Conservation (phyloP, 306 rosid species). For the Quercus mongolica region DNA sequence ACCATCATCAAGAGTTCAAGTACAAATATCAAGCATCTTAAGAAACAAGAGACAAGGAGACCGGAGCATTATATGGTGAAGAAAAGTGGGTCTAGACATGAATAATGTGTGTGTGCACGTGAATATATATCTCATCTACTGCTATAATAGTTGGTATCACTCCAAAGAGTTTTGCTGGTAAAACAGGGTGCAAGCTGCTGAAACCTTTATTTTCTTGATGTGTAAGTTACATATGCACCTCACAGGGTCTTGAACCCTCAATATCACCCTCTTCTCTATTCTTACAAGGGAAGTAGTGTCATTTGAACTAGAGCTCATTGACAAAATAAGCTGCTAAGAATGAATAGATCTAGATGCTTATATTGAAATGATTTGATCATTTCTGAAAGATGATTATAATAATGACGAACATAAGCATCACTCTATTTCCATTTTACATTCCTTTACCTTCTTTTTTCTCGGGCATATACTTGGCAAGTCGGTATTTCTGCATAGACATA, state of each 20-base stretch:
- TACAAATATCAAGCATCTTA: too few relatives aligned
- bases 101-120: too few relatives aligned
- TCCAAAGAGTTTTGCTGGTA: too few relatives aligned
- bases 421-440: neutral
- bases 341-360: neutral
- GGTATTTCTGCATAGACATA: constrained; percentile 39
- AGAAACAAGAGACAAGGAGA: too few relatives aligned
- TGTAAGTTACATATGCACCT: neutral
- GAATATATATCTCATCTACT: too few relatives aligned
- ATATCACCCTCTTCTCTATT: neutral
- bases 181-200: neutral
- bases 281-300: neutral
- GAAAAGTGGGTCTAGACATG: too few relatives aligned
- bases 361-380: neutral
- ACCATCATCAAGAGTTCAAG: too few relatives aligned
- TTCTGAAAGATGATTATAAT: neutral
- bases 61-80: too few relatives aligned
- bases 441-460: constrained; percentile 41
- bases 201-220: neutral
- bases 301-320: neutral
- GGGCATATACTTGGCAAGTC: constrained; percentile 41
- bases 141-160: too few relatives aligned
- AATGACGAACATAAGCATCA: neutral
- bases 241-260: neutral
- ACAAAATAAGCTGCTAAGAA: neutral